phyloP scores from a whole-genome alignment of 2,329 filamentous ascomycete genomes.

The Penicillium palitans region DNA sequence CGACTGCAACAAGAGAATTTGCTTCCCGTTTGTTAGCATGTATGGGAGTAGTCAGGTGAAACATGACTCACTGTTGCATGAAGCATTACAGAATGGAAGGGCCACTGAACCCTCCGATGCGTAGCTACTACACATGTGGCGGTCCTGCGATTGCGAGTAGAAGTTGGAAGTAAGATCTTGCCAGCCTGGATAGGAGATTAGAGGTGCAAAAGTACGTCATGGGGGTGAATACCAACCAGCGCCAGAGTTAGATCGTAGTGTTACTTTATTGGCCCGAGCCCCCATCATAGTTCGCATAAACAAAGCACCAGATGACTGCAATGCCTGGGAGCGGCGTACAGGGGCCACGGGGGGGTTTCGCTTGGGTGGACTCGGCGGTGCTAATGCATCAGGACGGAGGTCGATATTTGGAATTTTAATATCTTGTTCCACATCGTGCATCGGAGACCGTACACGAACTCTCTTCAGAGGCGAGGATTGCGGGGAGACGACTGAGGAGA shows the following conservation, averaged over 20 bases:
- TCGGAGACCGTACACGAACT: slow-evolving; percentile 36
- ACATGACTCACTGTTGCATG: slow-evolving; percentile 61
- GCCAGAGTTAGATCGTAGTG: slow-evolving; percentile 38
- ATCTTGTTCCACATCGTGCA: slow-evolving; percentile 34
- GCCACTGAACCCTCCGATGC: slow-evolving; percentile 42
- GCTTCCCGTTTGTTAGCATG: slow-evolving; percentile 42
- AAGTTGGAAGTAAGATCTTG: slow-evolving; percentile 61
- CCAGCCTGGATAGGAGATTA: slow-evolving; percentile 48
- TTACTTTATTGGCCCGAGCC: slow-evolving; percentile 33
- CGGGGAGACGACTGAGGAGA: slow-evolving; percentile 48
- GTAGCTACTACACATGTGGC: slow-evolving; percentile 49
- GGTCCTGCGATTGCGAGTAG: slow-evolving; percentile 58
- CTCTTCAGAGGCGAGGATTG: slow-evolving; percentile 52
- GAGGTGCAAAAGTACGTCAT: slow-evolving; percentile 5
- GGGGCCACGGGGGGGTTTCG: slow-evolving; percentile 31
- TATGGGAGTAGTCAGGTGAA: not conserved
- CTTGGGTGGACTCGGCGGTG: slow-evolving; percentile 22
- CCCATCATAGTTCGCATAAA: slow-evolving; percentile 42
- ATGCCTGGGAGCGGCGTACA: slow-evolving; percentile 37
- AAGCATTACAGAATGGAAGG: slow-evolving; percentile 65
- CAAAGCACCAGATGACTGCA: slow-evolving; percentile 41
- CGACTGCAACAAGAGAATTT: slow-evolving; percentile 67
- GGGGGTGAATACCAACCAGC: slow-evolving; percentile 34
- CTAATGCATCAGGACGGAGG: slow-evolving; percentile 20
- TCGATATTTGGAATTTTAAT: slow-evolving; percentile 32